Percentiles rank a stretch among this genome's conserved stretches.
These are phyloP conservation scores for Ogataea glucozyma DNA, from an alignment of 805 yeast species.

Conservation along the genomic window DNA sequence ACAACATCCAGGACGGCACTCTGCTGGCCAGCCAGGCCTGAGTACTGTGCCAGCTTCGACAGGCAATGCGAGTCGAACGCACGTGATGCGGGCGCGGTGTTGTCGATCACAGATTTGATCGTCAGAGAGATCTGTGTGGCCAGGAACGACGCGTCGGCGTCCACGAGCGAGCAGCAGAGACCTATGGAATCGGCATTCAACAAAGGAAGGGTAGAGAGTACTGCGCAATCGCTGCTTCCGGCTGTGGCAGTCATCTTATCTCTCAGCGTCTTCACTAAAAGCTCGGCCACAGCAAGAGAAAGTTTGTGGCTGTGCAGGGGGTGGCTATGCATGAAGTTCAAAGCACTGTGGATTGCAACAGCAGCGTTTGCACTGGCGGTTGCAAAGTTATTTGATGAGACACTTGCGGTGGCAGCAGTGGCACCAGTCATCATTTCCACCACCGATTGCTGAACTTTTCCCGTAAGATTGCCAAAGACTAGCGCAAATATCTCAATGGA, in stretches of 20 bases:
- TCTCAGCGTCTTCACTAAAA: constrained; percentile 33
- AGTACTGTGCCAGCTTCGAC: constrained; percentile 29
- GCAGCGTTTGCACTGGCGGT: constrained; percentile 64
- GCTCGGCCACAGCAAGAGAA: constrained; percentile 22
- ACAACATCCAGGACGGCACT: constrained; percentile 56
- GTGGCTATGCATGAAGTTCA: constrained; percentile 33
- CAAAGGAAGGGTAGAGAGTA: too few relatives aligned
- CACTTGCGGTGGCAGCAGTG: too few relatives aligned
- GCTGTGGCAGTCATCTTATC: constrained; percentile 16
- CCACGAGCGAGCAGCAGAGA: constrained; percentile 29
- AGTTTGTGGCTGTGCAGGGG: constrained; percentile 19
- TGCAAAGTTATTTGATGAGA: too few relatives aligned
- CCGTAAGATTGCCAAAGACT: constrained; percentile 68
- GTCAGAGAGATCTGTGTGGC: constrained; percentile 49
- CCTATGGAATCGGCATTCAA: constrained; percentile 38
- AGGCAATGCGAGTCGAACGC: constrained; percentile 55
- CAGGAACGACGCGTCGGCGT: constrained; percentile 25
- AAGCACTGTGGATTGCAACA: constrained; percentile 60
- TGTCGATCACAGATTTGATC: constrained; percentile 67
- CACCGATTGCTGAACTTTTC: constrained; percentile 84
- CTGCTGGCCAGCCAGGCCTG: constrained; percentile 37
- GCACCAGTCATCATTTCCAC: constrained; percentile 78
- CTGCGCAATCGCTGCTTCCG: too few relatives aligned
- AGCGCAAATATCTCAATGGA: constrained; percentile 76
- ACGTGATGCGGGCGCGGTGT: constrained; percentile 63